Evolutionary conservation across 768 basidiomycete species (phyloP), one percentile per base, ranked within the genome.

Genomic region (Hygrocybe punicea): DNA sequence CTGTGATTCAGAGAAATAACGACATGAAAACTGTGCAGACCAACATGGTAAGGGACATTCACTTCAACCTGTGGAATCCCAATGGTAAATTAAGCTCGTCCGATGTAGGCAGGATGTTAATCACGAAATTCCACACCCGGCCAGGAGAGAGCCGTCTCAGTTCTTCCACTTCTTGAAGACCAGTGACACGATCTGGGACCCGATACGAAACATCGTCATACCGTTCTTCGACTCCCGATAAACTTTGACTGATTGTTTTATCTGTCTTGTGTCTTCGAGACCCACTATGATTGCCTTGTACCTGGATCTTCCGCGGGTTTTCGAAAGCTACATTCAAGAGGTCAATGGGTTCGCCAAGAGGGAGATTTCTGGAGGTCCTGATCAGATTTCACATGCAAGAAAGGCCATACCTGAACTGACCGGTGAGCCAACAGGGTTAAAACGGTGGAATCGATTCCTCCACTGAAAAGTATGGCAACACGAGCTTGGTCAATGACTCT

Each of bases 291-390:
- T 83, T 82, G 11, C 80, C 78, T 48, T 79, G 75, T 3, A 78
- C 67, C 45, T 75, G 76, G 13, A 89, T 72, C 65, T 89, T 88
- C 6, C 92, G 82, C n/a, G 93, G 93, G 65, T 97, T 97, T 67
- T 98, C 93, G 62, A 98, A 98, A 1, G 92, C 91, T 4, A 98
- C 92, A 63, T 97, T 97, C 7, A 98, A 76, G 1, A 98, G 74
- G 66, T 98, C 95, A 51, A 98, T 92, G 0, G 93, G 89, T 67
- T 97, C 93, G 45, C 83, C 77, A 16, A 73, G 50, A 9, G 90
- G 85, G 34, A 93, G 67, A 67, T 91, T 82, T 57, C 93, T 95
- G 58, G 21, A 50, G 46, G 40, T 24, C 51, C 40, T 36, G 21
- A 55, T 24, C 33, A 53, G 21, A 45, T 45, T 53, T 58, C 6